phyloP scores from a whole-genome alignment of 2,329 filamentous ascomycete genomes.

The Blastomyces gilchristii region DNA sequence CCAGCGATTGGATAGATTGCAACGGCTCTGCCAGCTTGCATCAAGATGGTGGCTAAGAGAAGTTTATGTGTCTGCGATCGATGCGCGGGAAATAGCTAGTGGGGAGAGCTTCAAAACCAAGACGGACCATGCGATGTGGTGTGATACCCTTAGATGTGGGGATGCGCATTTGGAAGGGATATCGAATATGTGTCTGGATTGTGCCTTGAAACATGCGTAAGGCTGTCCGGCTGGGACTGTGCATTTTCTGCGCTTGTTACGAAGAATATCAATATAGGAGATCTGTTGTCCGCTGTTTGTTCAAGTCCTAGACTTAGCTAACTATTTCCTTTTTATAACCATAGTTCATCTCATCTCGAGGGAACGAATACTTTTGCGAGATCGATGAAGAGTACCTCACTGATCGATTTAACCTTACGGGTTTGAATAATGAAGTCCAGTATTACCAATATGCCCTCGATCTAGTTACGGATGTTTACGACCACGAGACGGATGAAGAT shows the following conservation, averaged over 20 bases:
- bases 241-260: not conserved
- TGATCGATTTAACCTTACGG: conserved; percentile 95
- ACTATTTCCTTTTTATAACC: conserved; percentile 12
- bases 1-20: not conserved
- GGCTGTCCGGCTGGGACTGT: not conserved
- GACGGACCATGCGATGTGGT: not conserved
- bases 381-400: conserved; percentile 98
- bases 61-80: not conserved
- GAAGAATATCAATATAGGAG: not conserved
- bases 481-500: conserved; percentile 96
- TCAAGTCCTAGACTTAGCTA: not conserved
- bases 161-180: not conserved
- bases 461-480: conserved; percentile 94
- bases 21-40: not conserved
- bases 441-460: conserved; percentile 99
- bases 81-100: not conserved
- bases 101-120: not conserved
- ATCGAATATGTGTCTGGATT: not conserved
- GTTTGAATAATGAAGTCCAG: conserved; percentile 91
- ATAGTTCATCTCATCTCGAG: conserved; percentile 93
- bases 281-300: not conserved
- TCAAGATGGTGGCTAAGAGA: not conserved
- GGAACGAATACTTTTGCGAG: conserved; percentile 99
- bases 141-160: not conserved
- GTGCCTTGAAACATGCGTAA: not conserved